phyloP scores from a whole-genome alignment of 441 rosid species.

The Eruca vesicaria region DNA sequence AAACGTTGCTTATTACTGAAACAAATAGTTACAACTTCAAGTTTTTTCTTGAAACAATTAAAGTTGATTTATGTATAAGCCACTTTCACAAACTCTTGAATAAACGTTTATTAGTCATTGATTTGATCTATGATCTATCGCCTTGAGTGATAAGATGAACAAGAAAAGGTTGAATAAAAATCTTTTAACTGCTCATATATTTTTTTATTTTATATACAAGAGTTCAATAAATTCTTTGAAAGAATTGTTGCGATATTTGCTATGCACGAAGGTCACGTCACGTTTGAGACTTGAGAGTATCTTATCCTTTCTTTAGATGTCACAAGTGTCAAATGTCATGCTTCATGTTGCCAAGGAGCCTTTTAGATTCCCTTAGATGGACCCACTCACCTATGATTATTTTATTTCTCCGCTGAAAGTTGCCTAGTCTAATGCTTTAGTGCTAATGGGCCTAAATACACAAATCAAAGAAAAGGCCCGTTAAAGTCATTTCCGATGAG shows the following conservation, averaged over 20 bases:
- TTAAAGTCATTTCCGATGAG: background rate
- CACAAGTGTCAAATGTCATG: constrained; percentile 7
- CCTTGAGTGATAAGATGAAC: no score
- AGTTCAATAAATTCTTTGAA: background rate
- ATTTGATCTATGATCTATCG: no score
- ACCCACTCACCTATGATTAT: background rate
- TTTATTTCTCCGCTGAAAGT: background rate
- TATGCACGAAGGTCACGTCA: constrained; percentile 22
- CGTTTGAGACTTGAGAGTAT: background rate
- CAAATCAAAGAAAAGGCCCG: background rate
- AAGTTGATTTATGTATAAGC: background rate
- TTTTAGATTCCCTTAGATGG: background rate
- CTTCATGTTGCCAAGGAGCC: constrained; percentile 9
- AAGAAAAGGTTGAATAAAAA: background rate
- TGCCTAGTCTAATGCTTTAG: background rate
- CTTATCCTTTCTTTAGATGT: background rate
- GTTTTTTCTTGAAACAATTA: background rate
- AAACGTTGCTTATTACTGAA: background rate
- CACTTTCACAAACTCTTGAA: background rate
- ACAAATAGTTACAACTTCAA: background rate
- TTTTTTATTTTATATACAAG: background rate
- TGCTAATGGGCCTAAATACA: background rate
- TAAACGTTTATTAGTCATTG: background rate
- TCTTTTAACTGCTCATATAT: background rate
- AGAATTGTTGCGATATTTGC: background rate